Conservation (phyloP, 2,329 filamentous ascomycete species). For the Ceratocystis eucalypticola region DNA sequence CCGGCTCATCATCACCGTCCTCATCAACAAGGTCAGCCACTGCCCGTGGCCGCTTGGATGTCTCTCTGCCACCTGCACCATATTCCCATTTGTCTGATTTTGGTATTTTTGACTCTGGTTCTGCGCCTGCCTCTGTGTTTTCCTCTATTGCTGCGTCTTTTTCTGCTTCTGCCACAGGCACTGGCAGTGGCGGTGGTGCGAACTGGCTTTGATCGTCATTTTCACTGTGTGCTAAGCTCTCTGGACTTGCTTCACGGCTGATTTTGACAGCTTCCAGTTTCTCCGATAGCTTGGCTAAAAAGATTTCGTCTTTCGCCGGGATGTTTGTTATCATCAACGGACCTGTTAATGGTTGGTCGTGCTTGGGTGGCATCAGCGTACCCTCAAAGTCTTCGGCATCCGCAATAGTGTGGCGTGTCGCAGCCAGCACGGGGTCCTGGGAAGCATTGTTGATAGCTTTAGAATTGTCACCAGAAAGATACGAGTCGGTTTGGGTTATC, state of each 20-base stretch:
- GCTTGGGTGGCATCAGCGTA: constrained; percentile 29
- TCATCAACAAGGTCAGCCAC: constrained; percentile 9
- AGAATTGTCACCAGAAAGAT: background rate
- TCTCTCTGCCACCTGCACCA: background rate
- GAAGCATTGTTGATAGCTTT: background rate
- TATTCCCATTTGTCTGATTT: background rate
- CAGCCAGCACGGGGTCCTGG: background rate
- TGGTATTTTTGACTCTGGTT: background rate
- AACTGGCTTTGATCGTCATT: constrained; percentile 5
- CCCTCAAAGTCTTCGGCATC: constrained; percentile 15
- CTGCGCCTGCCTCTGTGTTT: background rate
- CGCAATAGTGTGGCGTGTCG: background rate
- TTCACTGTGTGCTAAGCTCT: constrained; percentile 12
- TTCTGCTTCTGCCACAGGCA: constrained; percentile 15
- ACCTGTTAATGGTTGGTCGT: constrained; percentile 36
- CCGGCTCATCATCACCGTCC: constrained; percentile 27
- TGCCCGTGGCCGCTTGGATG: background rate
- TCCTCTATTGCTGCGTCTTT: background rate
- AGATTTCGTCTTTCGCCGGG: constrained; percentile 42
- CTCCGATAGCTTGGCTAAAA: constrained; percentile 37
- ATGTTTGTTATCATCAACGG: constrained; percentile 43
- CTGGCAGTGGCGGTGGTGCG: constrained; percentile 15
- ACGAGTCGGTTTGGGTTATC: background rate
- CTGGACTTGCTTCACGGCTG: constrained; percentile 27
- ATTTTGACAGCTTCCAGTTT: constrained; percentile 39